Base-by-base conservation (phyloP, 345 rosid genomes). In the Hibiscus mutabilis region DNA sequence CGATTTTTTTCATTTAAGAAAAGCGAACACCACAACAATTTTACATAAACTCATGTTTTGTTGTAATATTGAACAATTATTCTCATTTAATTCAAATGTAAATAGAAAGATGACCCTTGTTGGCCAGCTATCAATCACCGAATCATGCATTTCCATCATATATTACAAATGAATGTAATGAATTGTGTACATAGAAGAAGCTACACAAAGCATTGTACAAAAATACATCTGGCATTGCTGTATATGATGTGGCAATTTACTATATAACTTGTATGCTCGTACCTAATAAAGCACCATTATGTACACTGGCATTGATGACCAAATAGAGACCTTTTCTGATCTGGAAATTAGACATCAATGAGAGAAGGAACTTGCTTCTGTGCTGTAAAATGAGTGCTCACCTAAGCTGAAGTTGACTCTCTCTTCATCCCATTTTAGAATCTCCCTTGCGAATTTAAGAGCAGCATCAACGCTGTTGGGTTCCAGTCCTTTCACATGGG, bases 391-490 rank as follows among this genome's bases (percentile, higher is more conserved):
- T n/a, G 85, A 79, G 83, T 75, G 80, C 1, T 79, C 83, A 66
- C 76, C 73, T 44, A 65, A 19, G 65, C 81, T 77, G 31, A 77
- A 83, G 84, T 85, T 82, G 14, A 77, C 75, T 80, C 86, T 87
- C 77, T 91, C 95, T 65, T 94, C 97, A 0, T 89, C 88, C 98
- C 98, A 94, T 81, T 90, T 94, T 76, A 94, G 72, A 59, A 94
- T 87, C 88, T 91, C 98, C 86, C 87, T 87, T 16, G 95, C 90
- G 13, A 83, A 86, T 79, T 87, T 91, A 18, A 94, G 91, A 12
- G 88, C 79, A 0, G 79, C 74, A 67, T 94, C 97, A 0, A 94
- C 97, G 12, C 87, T 88, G 22, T 51, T 75, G 0, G 87, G 89
- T 55, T 91, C 97, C 53, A 71, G 78, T 11, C 91, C 97, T 79